Conservation (phyloP, 208 protist species). For the Borovskyia barvae region DNA sequence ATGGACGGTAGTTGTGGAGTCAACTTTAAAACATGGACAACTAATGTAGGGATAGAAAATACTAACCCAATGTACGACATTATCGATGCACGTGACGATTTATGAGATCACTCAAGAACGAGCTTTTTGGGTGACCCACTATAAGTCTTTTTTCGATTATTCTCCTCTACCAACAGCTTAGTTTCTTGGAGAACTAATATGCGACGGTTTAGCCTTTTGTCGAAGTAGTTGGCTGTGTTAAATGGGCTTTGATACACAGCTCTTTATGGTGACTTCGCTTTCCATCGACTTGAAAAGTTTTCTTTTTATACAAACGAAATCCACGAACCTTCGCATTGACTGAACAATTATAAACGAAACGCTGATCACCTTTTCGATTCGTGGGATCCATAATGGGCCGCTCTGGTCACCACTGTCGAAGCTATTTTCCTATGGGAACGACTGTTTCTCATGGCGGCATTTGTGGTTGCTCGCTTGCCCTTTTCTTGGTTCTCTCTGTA, state of each 20-base stretch:
- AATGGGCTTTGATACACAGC: conserved; percentile 7
- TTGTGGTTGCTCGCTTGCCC: too few species aligned
- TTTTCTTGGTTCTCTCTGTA: background rate
- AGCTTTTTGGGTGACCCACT: background rate
- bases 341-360: too few species aligned
- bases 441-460: too few species aligned
- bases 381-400: too few species aligned
- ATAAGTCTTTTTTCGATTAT: background rate
- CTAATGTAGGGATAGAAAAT: conserved; percentile 91
- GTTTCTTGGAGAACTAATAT: too few species aligned
- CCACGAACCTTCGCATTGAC: too few species aligned
- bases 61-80: conserved; percentile 92
- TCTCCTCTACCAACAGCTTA: too few species aligned
- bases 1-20: conserved; percentile 37
- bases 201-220: background rate
- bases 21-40: conserved; percentile 74
- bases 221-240: background rate
- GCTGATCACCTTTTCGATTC: too few species aligned
- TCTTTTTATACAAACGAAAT: background rate
- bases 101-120: conserved; percentile 30
- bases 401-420: too few species aligned
- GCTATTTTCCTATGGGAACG: too few species aligned
- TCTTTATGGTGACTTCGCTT: background rate
- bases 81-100: conserved; percentile 54
- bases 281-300: background rate